These are phyloP conservation scores for Echinosophora koreensis DNA, from an alignment of 306 rosid genomes.

Conservation along the genomic window DNA sequence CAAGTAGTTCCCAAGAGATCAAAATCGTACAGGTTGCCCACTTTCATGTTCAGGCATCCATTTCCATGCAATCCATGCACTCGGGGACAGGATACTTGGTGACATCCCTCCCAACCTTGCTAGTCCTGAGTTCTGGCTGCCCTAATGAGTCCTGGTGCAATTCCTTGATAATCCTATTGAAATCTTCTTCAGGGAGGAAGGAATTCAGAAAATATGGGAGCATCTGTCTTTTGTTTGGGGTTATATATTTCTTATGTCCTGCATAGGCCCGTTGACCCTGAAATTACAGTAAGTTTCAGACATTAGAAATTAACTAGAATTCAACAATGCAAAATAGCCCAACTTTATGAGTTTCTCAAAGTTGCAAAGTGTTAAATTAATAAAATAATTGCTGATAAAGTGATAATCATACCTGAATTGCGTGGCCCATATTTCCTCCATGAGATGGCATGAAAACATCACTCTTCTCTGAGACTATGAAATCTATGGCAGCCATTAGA, in stretches of 20 bases:
- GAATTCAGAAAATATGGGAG: constrained; percentile 79
- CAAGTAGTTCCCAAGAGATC: constrained; percentile 40
- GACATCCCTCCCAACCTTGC: constrained; percentile 77
- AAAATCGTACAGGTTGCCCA: neutral
- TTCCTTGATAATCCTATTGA: constrained; percentile 67
- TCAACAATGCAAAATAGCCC: too few species aligned
- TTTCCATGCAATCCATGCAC: constrained; percentile 68
- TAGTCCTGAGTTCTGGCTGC: constrained; percentile 85
- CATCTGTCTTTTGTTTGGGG: constrained; percentile 96
- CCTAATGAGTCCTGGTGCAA: constrained; percentile 85
- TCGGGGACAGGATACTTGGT: constrained; percentile 89
- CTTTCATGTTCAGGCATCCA: neutral
- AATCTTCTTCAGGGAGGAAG: constrained; percentile 77
- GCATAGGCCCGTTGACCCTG: constrained; percentile 97
- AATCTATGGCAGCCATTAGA: constrained; percentile 94
- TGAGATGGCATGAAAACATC: constrained; percentile 99
- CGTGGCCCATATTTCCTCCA: constrained; percentile 99
- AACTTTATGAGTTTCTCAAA: too few species aligned
- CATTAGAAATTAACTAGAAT: constrained; percentile 41
- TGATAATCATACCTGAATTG: constrained; percentile 78
- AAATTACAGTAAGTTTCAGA: constrained; percentile 33
- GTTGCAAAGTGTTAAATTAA: neutral
- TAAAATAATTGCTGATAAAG: neutral
- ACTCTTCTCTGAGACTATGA: constrained; percentile 82
- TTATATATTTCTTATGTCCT: constrained; percentile 94